Evolutionary conservation across 345 rosid species (phyloP), one percentile per base, ranked within the genome.

Genomic region (Mallotus nudiflorus): DNA sequence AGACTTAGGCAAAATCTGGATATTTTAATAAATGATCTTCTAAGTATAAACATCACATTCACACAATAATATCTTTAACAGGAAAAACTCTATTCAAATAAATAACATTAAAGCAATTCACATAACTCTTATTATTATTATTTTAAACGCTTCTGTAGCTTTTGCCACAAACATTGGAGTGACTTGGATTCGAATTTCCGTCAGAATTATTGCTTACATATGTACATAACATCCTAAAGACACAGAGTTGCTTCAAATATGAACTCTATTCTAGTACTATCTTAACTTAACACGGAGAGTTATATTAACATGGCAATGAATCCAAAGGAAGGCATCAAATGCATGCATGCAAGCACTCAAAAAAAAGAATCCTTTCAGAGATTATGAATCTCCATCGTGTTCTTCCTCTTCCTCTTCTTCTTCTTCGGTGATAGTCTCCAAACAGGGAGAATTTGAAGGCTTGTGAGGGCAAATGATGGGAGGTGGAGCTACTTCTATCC

Each of bases 401-500:
- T 67, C 80, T 66, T 80, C 75, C 3, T 50, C 25, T 2, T 25
- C 16, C 48, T 81, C 91, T 4, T 50, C 25, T 2, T 25, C 16
- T 42, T 81, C 91, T 75, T 78, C 87, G 1, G 40, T 18, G 40
- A 80, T 85, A 0, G 88, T 82, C 65, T 76, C 87, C 61, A 87
- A 48, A 33, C 55, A 44, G 7, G 91, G 87, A 75, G 76, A 76
- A 66, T 62, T 78, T 3, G 83, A 87, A 67, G 85, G 72, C 71
- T 79, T 81, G 22, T 46, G 15, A 3, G 81, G 91, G 66, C 13
- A 57, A 18, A 83, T 78, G 27, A 87, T 35, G 8, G 73, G 83
- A 70, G 84, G 52, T 12, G 88, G 91, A 56, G 87, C 88, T 9
- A 76, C 87, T 67, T 74, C 88, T 37, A 79, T 71, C 85, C 82